Conservation (phyloP, 2,329 filamentous ascomycete species). For the Lecanicillium sp. region DNA sequence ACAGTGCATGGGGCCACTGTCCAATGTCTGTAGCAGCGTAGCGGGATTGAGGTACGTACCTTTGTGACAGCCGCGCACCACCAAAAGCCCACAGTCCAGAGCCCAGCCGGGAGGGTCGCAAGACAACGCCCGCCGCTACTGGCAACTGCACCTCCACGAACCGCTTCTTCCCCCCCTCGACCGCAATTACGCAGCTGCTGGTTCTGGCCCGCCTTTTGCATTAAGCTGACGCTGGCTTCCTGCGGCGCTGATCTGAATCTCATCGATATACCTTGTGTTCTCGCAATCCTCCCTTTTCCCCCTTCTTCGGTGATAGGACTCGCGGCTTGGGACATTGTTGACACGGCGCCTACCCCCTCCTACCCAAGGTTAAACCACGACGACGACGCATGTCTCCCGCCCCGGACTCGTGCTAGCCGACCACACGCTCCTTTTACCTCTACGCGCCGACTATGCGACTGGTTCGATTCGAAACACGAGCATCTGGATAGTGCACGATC, state of each 20-base stretch:
- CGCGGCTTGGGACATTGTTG: too few species aligned
- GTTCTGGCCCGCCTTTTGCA: background rate
- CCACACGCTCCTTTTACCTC: too few species aligned
- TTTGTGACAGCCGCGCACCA: background rate
- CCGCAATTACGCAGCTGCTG: background rate
- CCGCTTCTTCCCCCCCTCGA: conserved; percentile 10
- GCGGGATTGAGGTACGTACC: background rate
- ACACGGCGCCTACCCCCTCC: too few species aligned
- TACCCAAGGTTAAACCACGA: too few species aligned
- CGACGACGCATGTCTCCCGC: too few species aligned
- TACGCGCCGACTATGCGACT: conserved; percentile 8
- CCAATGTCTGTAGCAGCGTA: background rate
- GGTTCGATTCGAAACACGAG: background rate
- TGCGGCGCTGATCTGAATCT: background rate
- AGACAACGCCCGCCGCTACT: background rate
- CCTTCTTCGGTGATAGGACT: background rate
- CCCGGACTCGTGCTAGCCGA: too few species aligned
- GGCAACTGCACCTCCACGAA: background rate
- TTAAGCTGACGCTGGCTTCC: background rate
- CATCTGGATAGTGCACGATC: background rate
- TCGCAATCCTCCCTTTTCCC: background rate
- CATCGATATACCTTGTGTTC: background rate
- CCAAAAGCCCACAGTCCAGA: background rate
- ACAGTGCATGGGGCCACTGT: background rate
- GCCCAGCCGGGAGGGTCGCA: background rate